Evolutionary conservation across 176 grass and related monocot genomes (phyloP), one percentile per base, ranked within the genome.

Genomic region (Oryza officinalis): DNA sequence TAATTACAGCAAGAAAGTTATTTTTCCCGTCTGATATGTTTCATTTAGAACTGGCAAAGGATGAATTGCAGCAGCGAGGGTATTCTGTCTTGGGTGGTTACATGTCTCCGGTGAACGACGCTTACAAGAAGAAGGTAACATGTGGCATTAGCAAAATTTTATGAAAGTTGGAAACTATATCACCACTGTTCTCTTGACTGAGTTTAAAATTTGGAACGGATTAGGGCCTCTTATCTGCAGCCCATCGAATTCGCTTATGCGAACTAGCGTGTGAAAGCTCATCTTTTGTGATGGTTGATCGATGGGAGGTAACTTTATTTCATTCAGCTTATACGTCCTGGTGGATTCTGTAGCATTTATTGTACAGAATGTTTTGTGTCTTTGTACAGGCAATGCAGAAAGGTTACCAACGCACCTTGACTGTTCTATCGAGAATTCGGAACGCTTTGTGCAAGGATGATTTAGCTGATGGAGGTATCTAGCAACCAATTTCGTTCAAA

Each of bases 51-150:
- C 60, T 98, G 30, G 96, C 96, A 26, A 98, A 84, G 88, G 96
- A 98, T 71, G 96, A 87, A 33, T 22, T 95, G 38, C 86, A 85
- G 80, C 82, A 84, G 85, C 76, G 69, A 84, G 93, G 89, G 37
- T 94, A 86, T 71, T 32, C 38, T 37, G 91, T 98, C 8, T 20
- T 93, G 27, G 90, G 74, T 77, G 96, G 89, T 5, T 95, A 98
- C 71, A 86, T 98, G 87, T 98, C 96, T 43, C 96, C 96, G 13
- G 96, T 91, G 71, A 98, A 93, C 46, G 96, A 98, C 28, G 93
- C 93, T 18, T 98, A 95, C 33, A 93, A 88, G 72, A 98, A 98
- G 87, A 94, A 92, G 91, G 96, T 98, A 74, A 37, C 2, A 2
- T 22, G 0, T 46, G 27, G 4, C 38, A 43, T 30, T 46, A 18